Percentiles rank a stretch among this genome's conserved stretches.
Conservation (phyloP, 2,329 filamentous ascomycete species). For the Pseudocercospora macadamiae region DNA sequence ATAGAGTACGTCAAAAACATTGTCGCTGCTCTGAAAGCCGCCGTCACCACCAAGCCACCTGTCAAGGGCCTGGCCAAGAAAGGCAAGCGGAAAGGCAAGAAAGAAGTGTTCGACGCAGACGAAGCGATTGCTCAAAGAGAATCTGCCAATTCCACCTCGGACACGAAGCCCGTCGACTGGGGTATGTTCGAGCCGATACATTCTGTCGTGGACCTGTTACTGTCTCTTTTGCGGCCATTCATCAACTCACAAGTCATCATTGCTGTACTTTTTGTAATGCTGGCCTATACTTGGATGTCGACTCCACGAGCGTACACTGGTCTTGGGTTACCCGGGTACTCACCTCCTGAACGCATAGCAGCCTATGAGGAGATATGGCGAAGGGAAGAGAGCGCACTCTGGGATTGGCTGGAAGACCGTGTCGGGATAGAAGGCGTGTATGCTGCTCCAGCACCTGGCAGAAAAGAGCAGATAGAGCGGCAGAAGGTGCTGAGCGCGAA, state of each 20-base stretch:
- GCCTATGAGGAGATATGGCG: conserved; percentile 95
- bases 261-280: conserved; percentile 70
- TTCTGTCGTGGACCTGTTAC: conserved; percentile 68
- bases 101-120: conserved; percentile 50
- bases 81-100: conserved; percentile 55
- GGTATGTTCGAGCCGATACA: conserved; percentile 80
- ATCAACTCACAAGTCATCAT: conserved; percentile 78
- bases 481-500: conserved; percentile 33
- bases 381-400: conserved; percentile 82
- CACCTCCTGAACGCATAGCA: conserved; percentile 67
- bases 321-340: conserved; percentile 44
- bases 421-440: conserved; percentile 67
- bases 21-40: conserved; percentile 71
- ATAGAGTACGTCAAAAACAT: conserved; percentile 79
- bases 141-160: conserved; percentile 33
- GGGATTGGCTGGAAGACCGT: conserved; percentile 90
- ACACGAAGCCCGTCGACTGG: conserved; percentile 60
- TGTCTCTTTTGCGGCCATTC: conserved; percentile 70
- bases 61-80: conserved; percentile 51
- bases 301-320: conserved; percentile 36
- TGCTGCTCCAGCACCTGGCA: conserved; percentile 27
- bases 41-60: conserved; percentile 68
- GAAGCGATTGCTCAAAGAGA: conserved; percentile 42
- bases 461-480: conserved; percentile 26
- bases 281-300: conserved; percentile 71